phyloP scores from a whole-genome alignment of 805 yeast species.

The Lipomyces mesembrius region DNA sequence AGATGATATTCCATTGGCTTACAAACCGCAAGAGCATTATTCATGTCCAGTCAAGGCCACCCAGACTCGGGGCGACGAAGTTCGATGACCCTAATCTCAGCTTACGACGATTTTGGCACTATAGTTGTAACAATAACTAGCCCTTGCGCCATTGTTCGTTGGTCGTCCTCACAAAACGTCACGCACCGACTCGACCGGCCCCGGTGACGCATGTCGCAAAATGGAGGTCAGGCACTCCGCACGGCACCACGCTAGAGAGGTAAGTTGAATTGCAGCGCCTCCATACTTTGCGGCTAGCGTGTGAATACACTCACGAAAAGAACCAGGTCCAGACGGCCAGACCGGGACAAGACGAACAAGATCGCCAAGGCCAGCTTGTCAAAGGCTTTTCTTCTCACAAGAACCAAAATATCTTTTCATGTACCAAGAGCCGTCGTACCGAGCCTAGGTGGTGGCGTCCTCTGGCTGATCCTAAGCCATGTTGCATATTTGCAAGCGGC shows the following conservation, averaged over 20 bases:
- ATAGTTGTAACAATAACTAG: too few species aligned
- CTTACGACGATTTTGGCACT: too few species aligned
- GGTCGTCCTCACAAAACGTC: neutral
- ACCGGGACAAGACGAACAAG: neutral
- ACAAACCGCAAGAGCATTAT: neutral
- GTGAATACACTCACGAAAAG: too few species aligned
- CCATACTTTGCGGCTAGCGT: too few species aligned
- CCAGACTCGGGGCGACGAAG: neutral
- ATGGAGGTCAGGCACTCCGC: neutral
- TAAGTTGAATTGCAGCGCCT: neutral
- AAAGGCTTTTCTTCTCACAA: neutral
- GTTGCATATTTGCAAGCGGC: too few species aligned
- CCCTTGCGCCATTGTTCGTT: neutral
- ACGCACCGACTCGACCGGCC: too few species aligned
- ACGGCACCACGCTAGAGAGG: neutral
- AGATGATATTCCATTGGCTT: too few species aligned
- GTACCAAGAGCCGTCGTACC: too few species aligned
- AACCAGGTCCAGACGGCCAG: neutral
- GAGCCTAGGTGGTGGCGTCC: too few species aligned
- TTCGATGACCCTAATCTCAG: neutral
- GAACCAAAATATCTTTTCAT: too few species aligned
- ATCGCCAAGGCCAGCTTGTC: neutral
- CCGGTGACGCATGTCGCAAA: neutral
- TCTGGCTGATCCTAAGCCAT: too few species aligned
- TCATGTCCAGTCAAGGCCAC: neutral